Evolutionary conservation across 2,329 filamentous ascomycete species (phyloP).

Genomic region (Alternaria triticina): DNA sequence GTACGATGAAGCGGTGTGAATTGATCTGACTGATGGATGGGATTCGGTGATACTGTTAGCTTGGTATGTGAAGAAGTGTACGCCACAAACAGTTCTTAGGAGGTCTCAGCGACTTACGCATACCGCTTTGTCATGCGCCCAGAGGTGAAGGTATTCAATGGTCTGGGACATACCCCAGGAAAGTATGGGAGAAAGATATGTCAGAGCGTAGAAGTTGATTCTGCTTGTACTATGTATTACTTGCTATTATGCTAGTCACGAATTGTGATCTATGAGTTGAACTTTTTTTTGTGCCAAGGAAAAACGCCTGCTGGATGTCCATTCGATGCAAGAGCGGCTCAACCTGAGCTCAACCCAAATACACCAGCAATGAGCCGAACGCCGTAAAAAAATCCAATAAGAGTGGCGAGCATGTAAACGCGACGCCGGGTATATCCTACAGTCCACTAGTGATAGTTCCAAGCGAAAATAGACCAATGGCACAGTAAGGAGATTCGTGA

Average conservation of each 20-base stretch:
- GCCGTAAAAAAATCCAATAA: slow-evolving; percentile 3
- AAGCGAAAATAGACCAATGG: slow-evolving; percentile 20
- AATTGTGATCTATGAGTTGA: neutral
- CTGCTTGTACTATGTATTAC: slow-evolving; percentile 9
- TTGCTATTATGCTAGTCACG: neutral
- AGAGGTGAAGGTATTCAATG: neutral
- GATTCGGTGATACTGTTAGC: neutral
- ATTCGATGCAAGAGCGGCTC: slow-evolving; percentile 20
- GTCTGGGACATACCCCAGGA: neutral
- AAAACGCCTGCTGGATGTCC: slow-evolving; percentile 11
- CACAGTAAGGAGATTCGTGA: slow-evolving; percentile 31
- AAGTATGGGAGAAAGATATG: neutral
- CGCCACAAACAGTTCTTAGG: neutral
- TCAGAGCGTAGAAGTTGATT: slow-evolving; percentile 7
- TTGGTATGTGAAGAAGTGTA: neutral
- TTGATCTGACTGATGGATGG: neutral
- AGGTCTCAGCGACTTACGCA: neutral
- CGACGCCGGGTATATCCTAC: slow-evolving; percentile 37
- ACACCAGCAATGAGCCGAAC: slow-evolving; percentile 8
- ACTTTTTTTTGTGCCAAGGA: neutral
- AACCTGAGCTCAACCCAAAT: slow-evolving; percentile 16
- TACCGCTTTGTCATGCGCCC: neutral
- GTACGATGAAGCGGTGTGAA: neutral
- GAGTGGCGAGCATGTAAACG: slow-evolving; percentile 9
- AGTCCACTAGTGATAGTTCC: slow-evolving; percentile 24